Conservation (phyloP, 352 stramenopile species). For the Globisporangium echinulatum region DNA sequence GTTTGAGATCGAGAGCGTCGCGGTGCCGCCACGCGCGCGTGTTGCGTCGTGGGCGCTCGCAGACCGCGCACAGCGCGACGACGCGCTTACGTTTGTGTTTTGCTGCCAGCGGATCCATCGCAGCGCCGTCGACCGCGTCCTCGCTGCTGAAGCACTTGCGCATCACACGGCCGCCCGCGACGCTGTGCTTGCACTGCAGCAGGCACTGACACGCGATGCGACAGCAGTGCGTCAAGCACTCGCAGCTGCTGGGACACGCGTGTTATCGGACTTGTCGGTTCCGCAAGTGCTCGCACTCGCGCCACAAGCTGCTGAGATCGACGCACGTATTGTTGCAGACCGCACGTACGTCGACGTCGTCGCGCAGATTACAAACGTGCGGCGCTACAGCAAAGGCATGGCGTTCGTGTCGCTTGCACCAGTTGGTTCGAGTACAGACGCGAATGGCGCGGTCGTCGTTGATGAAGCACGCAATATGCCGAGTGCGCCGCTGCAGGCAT, state of each 20-base stretch:
- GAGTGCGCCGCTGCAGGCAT: slow-evolving; percentile 22
- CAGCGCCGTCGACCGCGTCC: not conserved
- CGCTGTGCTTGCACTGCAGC: slow-evolving; percentile 13
- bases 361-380: slow-evolving; percentile 30
- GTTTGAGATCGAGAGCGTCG: slow-evolving; percentile 25
- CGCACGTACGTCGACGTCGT: slow-evolving; percentile 27
- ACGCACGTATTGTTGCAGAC: slow-evolving; percentile 4
- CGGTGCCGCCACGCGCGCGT: slow-evolving; percentile 7
- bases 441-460: not conserved
- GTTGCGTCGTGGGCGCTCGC: not conserved
- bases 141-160: slow-evolving; percentile 1
- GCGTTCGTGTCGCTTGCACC: slow-evolving; percentile 34
- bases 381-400: slow-evolving; percentile 41
- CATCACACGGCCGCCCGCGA: slow-evolving; percentile 9
- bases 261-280: slow-evolving; percentile 9
- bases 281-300: slow-evolving; percentile 10
- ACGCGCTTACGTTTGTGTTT: slow-evolving; percentile 32
- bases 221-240: slow-evolving; percentile 11
- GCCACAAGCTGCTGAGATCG: slow-evolving; percentile 14
- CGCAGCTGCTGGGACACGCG: not conserved
- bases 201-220: slow-evolving; percentile 14
- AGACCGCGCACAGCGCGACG: slow-evolving; percentile 12
- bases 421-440: not conserved
- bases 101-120: slow-evolving; percentile 16
- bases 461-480: slow-evolving; percentile 3